Conservation (phyloP, 1,284 basidiomycete species). For the Kalmanozyma brasiliensis region DNA sequence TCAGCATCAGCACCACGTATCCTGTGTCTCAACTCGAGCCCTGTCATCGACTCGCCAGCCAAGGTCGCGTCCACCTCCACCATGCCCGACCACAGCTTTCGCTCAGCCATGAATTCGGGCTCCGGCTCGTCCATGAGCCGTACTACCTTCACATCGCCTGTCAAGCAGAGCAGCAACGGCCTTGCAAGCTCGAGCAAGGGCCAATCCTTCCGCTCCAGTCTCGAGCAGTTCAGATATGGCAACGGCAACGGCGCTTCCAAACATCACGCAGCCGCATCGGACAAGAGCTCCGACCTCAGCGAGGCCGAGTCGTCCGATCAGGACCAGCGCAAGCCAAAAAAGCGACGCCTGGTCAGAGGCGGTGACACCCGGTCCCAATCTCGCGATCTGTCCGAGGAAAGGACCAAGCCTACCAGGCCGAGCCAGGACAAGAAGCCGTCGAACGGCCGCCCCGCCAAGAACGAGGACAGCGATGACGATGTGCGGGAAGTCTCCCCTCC, state of each 20-base stretch:
- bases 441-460: neutral
- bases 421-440: constrained; percentile 3
- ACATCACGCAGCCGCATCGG: constrained; percentile 16
- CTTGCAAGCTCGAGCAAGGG: constrained; percentile 8
- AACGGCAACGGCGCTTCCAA: constrained; percentile 8
- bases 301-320: constrained; percentile 27
- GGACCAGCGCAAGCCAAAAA: constrained; percentile 38
- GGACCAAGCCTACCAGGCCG: neutral
- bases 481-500: constrained; percentile 17
- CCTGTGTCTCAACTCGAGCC: constrained; percentile 40
- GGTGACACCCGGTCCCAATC: constrained; percentile 17
- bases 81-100: constrained; percentile 32
- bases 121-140: constrained; percentile 31
- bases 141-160: constrained; percentile 16
- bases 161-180: constrained; percentile 10
- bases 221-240: constrained; percentile 43
- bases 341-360: constrained; percentile 39
- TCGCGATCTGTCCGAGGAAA: constrained; percentile 13
- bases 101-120: constrained; percentile 34
- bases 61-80: neutral
- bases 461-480: constrained; percentile 11
- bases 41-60: constrained; percentile 20
- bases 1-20: constrained; percentile 20
- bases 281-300: constrained; percentile 41
- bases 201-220: constrained; percentile 22